Conservation (phyloP, 129 eudicot genomes). For the Logfia minima region DNA sequence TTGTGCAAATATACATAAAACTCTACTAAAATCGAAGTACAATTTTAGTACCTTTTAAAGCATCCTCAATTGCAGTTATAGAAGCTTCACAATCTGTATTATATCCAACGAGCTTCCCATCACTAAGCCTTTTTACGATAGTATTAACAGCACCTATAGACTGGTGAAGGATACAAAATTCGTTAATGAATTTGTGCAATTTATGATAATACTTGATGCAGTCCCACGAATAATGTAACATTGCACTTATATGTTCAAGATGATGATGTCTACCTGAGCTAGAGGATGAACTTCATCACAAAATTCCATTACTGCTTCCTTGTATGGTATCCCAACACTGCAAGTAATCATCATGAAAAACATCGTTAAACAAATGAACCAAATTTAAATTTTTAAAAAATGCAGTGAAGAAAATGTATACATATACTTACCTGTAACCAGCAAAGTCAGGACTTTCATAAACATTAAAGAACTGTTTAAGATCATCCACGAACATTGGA, state of each 20-base stretch:
- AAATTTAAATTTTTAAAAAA: not conserved
- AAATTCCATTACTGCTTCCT: slow-evolving; percentile 69
- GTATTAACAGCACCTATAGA: slow-evolving; percentile 87
- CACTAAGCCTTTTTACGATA: slow-evolving; percentile 54
- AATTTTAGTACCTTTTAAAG: slow-evolving; percentile 53
- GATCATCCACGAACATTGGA: slow-evolving; percentile 82
- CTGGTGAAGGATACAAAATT: slow-evolving; percentile 40
- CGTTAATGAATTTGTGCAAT: slow-evolving; percentile 14
- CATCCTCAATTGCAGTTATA: slow-evolving; percentile 80
- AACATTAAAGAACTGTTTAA: slow-evolving; percentile 57
- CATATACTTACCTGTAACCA: slow-evolving; percentile 66
- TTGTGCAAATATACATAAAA: not conserved
- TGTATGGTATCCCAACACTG: slow-evolving; percentile 87
- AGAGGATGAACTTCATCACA: slow-evolving; percentile 84
- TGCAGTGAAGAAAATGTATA: not conserved
- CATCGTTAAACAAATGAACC: slow-evolving; percentile 17
- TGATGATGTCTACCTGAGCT: slow-evolving; percentile 60
- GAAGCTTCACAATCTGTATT: slow-evolving; percentile 91
- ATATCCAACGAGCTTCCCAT: slow-evolving; percentile 78
- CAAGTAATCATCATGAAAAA: slow-evolving; percentile 24
- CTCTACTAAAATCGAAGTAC: not conserved
- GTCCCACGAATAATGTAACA: not conserved
- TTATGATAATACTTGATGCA: not conserved
- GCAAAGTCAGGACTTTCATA: slow-evolving; percentile 74
- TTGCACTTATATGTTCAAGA: not conserved